Base-by-base conservation (phyloP, 2,329 filamentous ascomycete species). In the Fusarium nodosum region DNA sequence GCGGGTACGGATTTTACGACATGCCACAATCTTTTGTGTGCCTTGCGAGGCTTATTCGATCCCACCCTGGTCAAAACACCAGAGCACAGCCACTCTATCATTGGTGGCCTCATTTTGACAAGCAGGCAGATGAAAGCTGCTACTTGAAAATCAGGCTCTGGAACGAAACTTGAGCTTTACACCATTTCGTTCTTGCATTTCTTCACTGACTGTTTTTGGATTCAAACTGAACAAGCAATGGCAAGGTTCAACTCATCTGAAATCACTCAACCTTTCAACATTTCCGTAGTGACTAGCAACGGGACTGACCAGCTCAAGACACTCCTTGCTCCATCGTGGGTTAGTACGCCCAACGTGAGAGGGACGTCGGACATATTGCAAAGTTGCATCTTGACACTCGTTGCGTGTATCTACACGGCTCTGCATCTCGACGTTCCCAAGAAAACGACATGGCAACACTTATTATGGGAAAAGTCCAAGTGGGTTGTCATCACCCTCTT, bases 331-430 rank as follows among this genome's bases (percentile, higher is more conserved):
- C 53, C 56, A 4, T 1, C 56, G 0, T 58, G 28, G 28, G 56
- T 60, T 1, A 8, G 4, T 0, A 6, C 7, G 1, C 56, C 56
- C 0, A 18, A 13, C 4, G 4, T 60, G 1, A 36, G 56, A 1
- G 56, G 56, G 1, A 47, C 56, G 0, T 4, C 20, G 15, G 24
- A 36, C 1, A 61, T 62, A 8, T 36, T 61, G 11, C 34, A 61
- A 34, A 62, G 59, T 1, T 62, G 59, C 13, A 16, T 61, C 7
- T 36, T 62, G 9, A 62, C 59, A 1, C 59, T 61, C 2, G 20
- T 54, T 1, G 46, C 59, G 2, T 62, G 59, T 3, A 34, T 62
- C 2, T 62, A 54, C 7, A 62, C 59, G 0, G 59, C 59, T 3
- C 16, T 62, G 2, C 46, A 62, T 4, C 59, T 62, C 0, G 56